Evolutionary conservation across 2,329 filamentous ascomycete species (phyloP).

Genomic region (Penicillium sp.): DNA sequence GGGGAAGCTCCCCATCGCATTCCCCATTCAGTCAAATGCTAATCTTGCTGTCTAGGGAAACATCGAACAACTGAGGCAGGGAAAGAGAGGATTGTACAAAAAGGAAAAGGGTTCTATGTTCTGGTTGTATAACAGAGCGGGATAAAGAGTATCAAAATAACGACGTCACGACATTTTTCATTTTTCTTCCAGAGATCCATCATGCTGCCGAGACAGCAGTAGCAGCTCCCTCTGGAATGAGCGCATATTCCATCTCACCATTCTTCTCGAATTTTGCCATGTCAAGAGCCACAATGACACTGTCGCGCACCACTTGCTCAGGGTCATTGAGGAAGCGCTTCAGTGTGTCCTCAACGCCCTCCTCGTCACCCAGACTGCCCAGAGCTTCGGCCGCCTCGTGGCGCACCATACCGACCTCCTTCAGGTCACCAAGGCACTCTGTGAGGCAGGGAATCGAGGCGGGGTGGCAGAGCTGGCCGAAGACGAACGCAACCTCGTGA

Average conservation of each 20-base stretch:
- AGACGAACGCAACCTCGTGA: conserved; percentile 98
- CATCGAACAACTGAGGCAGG: conserved; percentile 42
- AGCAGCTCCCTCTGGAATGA: conserved; percentile 70
- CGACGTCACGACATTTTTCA: conserved; percentile 35
- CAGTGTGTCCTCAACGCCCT: conserved; percentile 86
- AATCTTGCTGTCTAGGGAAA: conserved; percentile 39
- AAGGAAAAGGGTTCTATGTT: conserved; percentile 29
- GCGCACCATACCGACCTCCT: conserved; percentile 94
- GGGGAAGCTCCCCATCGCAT: neutral
- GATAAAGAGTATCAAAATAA: conserved; percentile 37
- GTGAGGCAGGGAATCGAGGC: conserved; percentile 93
- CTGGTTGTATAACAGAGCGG: conserved; percentile 38
- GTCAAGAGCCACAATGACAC: conserved; percentile 91
- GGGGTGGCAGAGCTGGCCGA: conserved; percentile 92
- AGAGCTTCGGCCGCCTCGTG: conserved; percentile 97
- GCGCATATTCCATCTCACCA: conserved; percentile 86
- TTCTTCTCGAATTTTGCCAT: conserved; percentile 98
- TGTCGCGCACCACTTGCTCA: conserved; percentile 92
- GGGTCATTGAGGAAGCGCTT: conserved; percentile 85
- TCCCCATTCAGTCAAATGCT: conserved; percentile 20
- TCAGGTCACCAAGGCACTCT: conserved; percentile 74
- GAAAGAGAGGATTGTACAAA: conserved; percentile 23
- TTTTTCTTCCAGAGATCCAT: conserved; percentile 26
- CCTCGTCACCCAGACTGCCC: conserved; percentile 89
- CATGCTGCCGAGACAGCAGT: conserved; percentile 38